A percentile compares a stretch with the other conserved stretches of the same genome.
Conservation (phyloP, 805 yeast species). For the Kodamaea hsintzibuensis region DNA sequence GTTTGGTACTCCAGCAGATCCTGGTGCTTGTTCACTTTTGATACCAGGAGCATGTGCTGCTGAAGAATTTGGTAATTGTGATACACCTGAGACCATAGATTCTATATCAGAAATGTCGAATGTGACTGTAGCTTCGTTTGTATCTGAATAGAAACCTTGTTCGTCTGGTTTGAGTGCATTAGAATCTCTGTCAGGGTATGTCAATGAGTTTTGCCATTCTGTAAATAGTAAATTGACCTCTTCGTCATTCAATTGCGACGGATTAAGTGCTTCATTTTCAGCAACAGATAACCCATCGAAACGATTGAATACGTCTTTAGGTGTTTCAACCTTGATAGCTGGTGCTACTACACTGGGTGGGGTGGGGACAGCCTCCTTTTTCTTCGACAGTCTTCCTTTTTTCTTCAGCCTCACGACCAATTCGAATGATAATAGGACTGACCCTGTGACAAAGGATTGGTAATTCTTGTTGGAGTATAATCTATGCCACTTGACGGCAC, state of each 20-base stretch:
- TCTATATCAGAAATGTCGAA: slow-evolving; percentile 35
- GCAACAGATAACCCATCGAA: neutral
- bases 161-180: slow-evolving; percentile 27
- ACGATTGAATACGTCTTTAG: slow-evolving; percentile 1
- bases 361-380: slow-evolving; percentile 2
- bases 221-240: slow-evolving; percentile 17
- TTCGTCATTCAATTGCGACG: slow-evolving; percentile 10
- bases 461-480: slow-evolving; percentile 40
- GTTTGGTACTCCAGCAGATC: neutral
- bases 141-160: slow-evolving; percentile 41
- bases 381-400: slow-evolving; percentile 4
- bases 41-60: neutral
- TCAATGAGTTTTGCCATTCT: slow-evolving; percentile 30
- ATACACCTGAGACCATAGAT: slow-evolving; percentile 13
- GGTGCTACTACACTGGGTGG: neutral
- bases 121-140: slow-evolving; percentile 15
- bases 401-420: slow-evolving; percentile 24
- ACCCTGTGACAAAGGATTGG: slow-evolving; percentile 50
- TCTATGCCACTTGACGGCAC: slow-evolving; percentile 46
- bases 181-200: slow-evolving; percentile 22
- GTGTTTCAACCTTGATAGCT: neutral
- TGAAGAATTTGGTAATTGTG: neutral
- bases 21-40: neutral
- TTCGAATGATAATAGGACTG: slow-evolving; percentile 45
- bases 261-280: slow-evolving; percentile 6